These are phyloP conservation scores for Cercospora citrullina DNA, from an alignment of 2,329 filamentous ascomycete species.

Conservation along the genomic window DNA sequence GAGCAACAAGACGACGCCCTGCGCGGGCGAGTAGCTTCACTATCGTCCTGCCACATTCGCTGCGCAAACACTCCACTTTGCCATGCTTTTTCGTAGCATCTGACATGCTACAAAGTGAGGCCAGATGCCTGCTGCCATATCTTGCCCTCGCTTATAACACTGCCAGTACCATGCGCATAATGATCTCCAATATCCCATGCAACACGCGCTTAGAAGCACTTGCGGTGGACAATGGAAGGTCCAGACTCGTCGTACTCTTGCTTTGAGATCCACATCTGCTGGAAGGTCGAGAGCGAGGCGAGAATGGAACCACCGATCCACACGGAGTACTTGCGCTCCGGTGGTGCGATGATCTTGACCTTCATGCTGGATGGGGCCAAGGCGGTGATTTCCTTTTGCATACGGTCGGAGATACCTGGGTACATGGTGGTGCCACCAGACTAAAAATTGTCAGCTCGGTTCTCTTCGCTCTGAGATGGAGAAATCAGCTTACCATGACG, in stretches of 20 bases:
- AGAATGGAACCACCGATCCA: slow-evolving; percentile 99
- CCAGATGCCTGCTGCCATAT: slow-evolving; percentile 12
- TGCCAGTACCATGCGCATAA: slow-evolving; percentile 27
- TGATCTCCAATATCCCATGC: slow-evolving; percentile 20
- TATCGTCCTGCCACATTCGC: slow-evolving; percentile 24
- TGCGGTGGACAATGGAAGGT: slow-evolving; percentile 99
- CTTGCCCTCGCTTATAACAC: slow-evolving; percentile 17
- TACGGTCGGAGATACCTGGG: slow-evolving; percentile 99
- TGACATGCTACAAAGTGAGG: slow-evolving; percentile 4
- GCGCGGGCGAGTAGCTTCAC: slow-evolving; percentile 22
- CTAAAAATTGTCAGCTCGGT: slow-evolving; percentile 53
- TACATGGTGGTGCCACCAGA: slow-evolving; percentile 99
- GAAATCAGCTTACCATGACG: slow-evolving; percentile 82
- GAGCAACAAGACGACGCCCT: slow-evolving; percentile 28
- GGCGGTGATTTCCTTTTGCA: slow-evolving; percentile 99
- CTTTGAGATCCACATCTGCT: slow-evolving; percentile 99
- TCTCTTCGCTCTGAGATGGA: background rate
- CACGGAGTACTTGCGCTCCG: slow-evolving; percentile 99
- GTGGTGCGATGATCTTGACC: slow-evolving; percentile 99
- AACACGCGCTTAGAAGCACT: slow-evolving; percentile 87
- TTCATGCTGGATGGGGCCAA: slow-evolving; percentile 99
- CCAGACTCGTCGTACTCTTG: slow-evolving; percentile 99
- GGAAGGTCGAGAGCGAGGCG: slow-evolving; percentile 99
- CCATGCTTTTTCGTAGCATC: slow-evolving; percentile 16
- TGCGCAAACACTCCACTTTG: slow-evolving; percentile 21